Evolutionary conservation across 352 stramenopile species (phyloP).

Genomic region (Phytophthora kernoviae): DNA sequence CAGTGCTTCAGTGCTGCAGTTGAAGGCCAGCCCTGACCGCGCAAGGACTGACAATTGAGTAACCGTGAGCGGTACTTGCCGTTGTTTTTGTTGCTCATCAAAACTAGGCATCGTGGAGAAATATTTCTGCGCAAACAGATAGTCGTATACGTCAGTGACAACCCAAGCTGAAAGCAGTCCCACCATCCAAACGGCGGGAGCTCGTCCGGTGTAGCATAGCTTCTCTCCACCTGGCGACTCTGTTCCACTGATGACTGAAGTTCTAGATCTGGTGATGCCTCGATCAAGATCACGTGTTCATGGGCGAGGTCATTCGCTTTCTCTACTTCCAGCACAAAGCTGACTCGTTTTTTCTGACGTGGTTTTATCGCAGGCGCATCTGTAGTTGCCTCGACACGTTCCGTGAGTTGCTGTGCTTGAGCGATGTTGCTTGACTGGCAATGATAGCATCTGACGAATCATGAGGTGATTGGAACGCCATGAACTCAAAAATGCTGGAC

Average conservation of each 20-base stretch:
- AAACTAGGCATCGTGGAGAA: conserved; percentile 42
- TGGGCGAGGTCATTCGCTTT: conserved; percentile 9
- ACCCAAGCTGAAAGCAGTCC: conserved; percentile 55
- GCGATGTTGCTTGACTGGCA: neutral
- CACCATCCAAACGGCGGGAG: conserved; percentile 52
- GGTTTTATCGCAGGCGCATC: neutral
- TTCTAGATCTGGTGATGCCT: conserved; percentile 10
- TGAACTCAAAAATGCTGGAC: conserved; percentile 61
- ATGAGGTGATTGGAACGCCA: conserved; percentile 7
- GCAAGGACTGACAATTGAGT: conserved; percentile 39
- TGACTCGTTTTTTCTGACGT: conserved; percentile 23
- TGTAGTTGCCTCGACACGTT: neutral
- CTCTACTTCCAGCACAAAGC: conserved; percentile 22
- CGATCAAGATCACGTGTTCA: conserved; percentile 26
- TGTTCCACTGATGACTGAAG: conserved; percentile 31
- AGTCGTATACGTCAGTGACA: conserved; percentile 46
- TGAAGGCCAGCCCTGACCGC: conserved; percentile 44
- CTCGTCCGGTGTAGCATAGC: conserved; percentile 42
- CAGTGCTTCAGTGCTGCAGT: conserved; percentile 40
- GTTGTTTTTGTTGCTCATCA: conserved; percentile 27
- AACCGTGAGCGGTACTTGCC: conserved; percentile 19
- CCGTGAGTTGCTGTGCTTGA: neutral
- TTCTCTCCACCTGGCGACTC: conserved; percentile 52
- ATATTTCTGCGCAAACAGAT: conserved; percentile 61
- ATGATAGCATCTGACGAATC: neutral